A percentile compares a stretch with the other conserved stretches of the same genome.
phyloP scores from a whole-genome alignment of 257 asterid species.

The Linaria vulgaris region DNA sequence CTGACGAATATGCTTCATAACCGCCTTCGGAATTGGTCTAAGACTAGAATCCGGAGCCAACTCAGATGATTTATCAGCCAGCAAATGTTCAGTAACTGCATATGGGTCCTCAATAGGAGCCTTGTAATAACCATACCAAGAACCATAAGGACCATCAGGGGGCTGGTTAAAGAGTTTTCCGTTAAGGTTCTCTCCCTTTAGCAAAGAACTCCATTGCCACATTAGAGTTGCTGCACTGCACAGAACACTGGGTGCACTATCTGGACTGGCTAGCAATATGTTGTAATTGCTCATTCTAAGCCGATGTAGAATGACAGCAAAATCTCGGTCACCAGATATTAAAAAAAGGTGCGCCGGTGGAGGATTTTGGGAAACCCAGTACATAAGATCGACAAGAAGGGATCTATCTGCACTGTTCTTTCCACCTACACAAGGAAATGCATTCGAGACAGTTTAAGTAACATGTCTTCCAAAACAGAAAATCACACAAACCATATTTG shows the following conservation, averaged over 20 bases:
- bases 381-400: conserved; percentile 87
- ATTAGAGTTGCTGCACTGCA: conserved; percentile 91
- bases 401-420: conserved; percentile 94
- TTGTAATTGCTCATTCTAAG: conserved; percentile 89
- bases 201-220: conserved; percentile 92
- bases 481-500: too few species aligned
- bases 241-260: conserved; percentile 60
- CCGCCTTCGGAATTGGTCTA: conserved; percentile 62
- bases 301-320: conserved; percentile 75
- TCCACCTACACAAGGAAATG: conserved; percentile 52
- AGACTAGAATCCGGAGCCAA: conserved; percentile 40
- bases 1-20: conserved; percentile 46
- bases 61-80: conserved; percentile 38
- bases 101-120: conserved; percentile 78
- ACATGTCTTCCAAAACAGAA: background rate
- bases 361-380: conserved; percentile 93
- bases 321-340: conserved; percentile 86
- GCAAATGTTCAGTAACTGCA: conserved; percentile 43
- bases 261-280: conserved; percentile 74
- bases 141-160: conserved; percentile 84
- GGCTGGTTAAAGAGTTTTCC: conserved; percentile 93
- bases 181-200: conserved; percentile 64
- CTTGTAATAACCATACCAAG: conserved; percentile 85
- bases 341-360: conserved; percentile 93
- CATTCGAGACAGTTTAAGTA: background rate